These are phyloP conservation scores for Colletotrichum sp. DNA, from an alignment of 2,329 filamentous ascomycete genomes.

Conservation along the genomic window DNA sequence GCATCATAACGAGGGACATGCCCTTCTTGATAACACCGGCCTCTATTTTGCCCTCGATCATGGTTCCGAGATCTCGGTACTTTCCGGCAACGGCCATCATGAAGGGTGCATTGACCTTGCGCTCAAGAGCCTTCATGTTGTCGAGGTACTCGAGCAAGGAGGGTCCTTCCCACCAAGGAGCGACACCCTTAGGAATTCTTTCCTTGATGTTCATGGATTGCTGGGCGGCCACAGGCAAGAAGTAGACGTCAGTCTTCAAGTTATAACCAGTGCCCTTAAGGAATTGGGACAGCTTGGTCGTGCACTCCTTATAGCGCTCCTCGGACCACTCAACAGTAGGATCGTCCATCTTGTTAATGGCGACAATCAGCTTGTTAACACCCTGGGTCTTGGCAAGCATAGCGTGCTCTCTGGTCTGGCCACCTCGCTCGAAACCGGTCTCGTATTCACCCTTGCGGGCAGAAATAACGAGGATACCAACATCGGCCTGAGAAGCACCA, in stretches of 20 bases:
- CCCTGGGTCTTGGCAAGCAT: constrained; percentile 98
- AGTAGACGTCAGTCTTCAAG: constrained; percentile 88
- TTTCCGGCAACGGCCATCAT: constrained; percentile 99
- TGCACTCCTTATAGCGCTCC: constrained; percentile 91
- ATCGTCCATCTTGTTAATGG: constrained; percentile 99
- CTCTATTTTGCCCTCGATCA: constrained; percentile 97
- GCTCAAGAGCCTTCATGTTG: constrained; percentile 87
- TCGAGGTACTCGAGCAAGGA: constrained; percentile 97
- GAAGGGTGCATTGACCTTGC: constrained; percentile 96
- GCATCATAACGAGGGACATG: constrained; percentile 90
- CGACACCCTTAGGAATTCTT: constrained; percentile 76
- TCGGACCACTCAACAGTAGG: constrained; percentile 95
- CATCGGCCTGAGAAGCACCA: constrained; percentile 89
- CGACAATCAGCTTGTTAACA: constrained; percentile 94
- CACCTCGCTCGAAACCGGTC: constrained; percentile 95
- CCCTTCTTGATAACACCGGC: constrained; percentile 93
- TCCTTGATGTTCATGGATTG: constrained; percentile 87
- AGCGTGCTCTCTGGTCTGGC: constrained; percentile 96
- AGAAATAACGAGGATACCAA: constrained; percentile 94
- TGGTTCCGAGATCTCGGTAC: constrained; percentile 96
- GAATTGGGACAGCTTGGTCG: constrained; percentile 84
- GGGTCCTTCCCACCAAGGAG: constrained; percentile 86
- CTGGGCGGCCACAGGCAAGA: constrained; percentile 96
- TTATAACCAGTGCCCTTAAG: constrained; percentile 94
- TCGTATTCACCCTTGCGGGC: constrained; percentile 98